phyloP scores from a whole-genome alignment of 805 yeast genomes.

The Torulaspora indica region DNA sequence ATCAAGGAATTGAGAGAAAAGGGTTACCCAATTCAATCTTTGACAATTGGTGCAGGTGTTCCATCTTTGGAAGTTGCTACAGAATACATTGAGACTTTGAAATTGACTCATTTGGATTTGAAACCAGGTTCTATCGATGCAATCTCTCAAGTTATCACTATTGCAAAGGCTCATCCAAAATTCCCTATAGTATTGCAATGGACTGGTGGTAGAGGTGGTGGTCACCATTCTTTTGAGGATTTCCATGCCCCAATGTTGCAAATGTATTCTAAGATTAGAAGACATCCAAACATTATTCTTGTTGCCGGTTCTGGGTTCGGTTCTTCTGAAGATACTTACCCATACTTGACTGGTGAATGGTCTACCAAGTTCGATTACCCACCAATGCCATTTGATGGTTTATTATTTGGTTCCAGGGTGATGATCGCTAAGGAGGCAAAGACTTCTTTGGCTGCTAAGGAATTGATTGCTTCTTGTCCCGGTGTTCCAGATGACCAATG shows the following conservation, averaged over 20 bases:
- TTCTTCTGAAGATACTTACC: slow-evolving; percentile 92
- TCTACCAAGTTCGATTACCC: slow-evolving; percentile 82
- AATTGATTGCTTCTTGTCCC: slow-evolving; percentile 80
- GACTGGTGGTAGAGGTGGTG: slow-evolving; percentile 99
- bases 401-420: slow-evolving; percentile 90
- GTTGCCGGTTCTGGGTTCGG: slow-evolving; percentile 99
- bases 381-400: slow-evolving; percentile 98
- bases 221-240: slow-evolving; percentile 98
- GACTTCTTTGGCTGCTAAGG: slow-evolving; percentile 90
- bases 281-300: slow-evolving; percentile 79
- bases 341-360: slow-evolving; percentile 97
- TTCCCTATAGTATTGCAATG: slow-evolving; percentile 98
- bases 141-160: slow-evolving; percentile 75
- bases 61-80: slow-evolving; percentile 96
- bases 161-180: slow-evolving; percentile 91
- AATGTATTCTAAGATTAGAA: slow-evolving; percentile 92
- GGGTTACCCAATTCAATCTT: slow-evolving; percentile 93
- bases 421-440: slow-evolving; percentile 96
- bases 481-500: slow-evolving; percentile 88
- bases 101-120: slow-evolving; percentile 88
- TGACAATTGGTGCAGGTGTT: slow-evolving; percentile 99
- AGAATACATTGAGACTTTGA: slow-evolving; percentile 89
- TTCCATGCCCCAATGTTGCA: slow-evolving; percentile 96
- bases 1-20: slow-evolving; percentile 80
- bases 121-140: slow-evolving; percentile 98